Evolutionary conservation across 1,284 basidiomycete species (phyloP).

Genomic region (Gomphus sp.): DNA sequence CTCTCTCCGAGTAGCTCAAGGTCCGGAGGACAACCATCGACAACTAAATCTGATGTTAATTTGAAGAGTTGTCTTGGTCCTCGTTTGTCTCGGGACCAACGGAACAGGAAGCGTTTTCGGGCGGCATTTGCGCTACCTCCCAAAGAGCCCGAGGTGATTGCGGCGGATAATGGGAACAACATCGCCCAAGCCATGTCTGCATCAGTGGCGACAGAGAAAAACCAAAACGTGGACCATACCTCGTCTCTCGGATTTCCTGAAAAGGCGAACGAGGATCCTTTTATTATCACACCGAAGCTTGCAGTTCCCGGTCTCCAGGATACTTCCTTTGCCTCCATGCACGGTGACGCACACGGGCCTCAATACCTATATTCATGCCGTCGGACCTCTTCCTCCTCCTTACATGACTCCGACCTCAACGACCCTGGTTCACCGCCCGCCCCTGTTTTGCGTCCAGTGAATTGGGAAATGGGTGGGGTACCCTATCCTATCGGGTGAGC

Average conservation of each 20-base stretch:
- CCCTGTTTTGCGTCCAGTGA: slow-evolving; percentile 8
- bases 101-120: not conserved
- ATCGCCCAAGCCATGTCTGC: not conserved
- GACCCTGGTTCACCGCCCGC: slow-evolving; percentile 4
- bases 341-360: not conserved
- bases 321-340: not conserved
- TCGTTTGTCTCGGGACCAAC: not conserved
- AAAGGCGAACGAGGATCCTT: not conserved
- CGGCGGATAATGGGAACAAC: not conserved
- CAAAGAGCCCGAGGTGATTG: not conserved
- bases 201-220: not conserved
- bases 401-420: not conserved
- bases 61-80: not conserved
- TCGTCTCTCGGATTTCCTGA: not conserved
- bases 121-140: not conserved
- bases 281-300: too few relatives aligned
- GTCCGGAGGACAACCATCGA: not conserved
- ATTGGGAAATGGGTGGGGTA: not conserved
- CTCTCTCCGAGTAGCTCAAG: not conserved
- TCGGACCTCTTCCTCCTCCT: not conserved
- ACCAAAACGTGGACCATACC: not conserved
- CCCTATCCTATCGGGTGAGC: not conserved
- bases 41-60: not conserved
- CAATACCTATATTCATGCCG: not conserved
- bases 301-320: not conserved